Evolutionary conservation across 2,329 filamentous ascomycete species (phyloP).

Genomic region (Aspergillus quadrilineatus): DNA sequence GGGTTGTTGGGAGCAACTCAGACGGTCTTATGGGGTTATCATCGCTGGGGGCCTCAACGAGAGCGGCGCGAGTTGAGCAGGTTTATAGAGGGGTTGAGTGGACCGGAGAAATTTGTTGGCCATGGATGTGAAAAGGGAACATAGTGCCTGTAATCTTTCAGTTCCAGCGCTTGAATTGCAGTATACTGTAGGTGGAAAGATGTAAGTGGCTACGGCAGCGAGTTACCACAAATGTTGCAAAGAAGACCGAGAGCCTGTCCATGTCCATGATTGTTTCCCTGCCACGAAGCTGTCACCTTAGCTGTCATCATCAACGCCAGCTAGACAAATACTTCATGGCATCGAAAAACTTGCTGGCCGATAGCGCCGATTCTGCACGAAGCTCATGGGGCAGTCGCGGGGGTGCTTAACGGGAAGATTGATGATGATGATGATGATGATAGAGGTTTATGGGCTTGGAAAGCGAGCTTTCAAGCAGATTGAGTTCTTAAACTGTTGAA

Average conservation of each 20-base stretch:
- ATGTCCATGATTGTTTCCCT: not conserved
- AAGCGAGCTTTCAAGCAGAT: slow-evolving; percentile 42
- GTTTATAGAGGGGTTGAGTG: slow-evolving; percentile 38
- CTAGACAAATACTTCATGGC: too few species aligned
- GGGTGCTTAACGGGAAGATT: slow-evolving; percentile 47
- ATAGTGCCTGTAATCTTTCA: slow-evolving; percentile 52
- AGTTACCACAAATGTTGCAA: slow-evolving; percentile 24
- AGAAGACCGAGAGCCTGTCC: not conserved
- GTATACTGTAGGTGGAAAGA: slow-evolving; percentile 28
- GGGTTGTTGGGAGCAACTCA: too few species aligned
- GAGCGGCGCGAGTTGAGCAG: not conserved
- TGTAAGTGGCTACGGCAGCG: slow-evolving; percentile 41
- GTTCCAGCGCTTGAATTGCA: slow-evolving; percentile 46
- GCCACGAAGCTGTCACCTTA: too few species aligned
- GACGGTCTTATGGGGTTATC: too few species aligned
- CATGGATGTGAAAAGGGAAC: slow-evolving; percentile 35
- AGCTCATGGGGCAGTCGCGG: slow-evolving; percentile 44
- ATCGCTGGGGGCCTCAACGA: too few species aligned
- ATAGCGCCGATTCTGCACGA: slow-evolving; percentile 49
- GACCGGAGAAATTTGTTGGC: slow-evolving; percentile 26
- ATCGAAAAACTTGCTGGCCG: slow-evolving; percentile 43
- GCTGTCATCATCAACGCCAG: too few species aligned
- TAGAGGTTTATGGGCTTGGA: slow-evolving; percentile 46
- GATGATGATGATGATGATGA: slow-evolving; percentile 54
- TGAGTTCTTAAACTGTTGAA: slow-evolving; percentile 34